Evolutionary conservation across 257 asterid species (phyloP).

Genomic region (Solanum chmielewskii): DNA sequence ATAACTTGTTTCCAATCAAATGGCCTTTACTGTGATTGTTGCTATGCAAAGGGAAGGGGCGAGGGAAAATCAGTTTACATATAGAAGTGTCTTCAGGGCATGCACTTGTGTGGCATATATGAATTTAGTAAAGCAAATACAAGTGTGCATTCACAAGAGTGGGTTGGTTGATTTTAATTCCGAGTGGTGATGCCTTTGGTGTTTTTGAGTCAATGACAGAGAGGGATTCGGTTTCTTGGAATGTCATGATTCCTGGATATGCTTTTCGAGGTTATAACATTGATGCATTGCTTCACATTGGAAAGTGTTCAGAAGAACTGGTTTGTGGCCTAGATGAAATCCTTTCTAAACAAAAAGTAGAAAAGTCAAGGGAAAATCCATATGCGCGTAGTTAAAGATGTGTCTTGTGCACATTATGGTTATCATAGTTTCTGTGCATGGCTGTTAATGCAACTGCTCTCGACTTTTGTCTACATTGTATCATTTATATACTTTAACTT

Average conservation of each 20-base stretch:
- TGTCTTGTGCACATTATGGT: too few relatives aligned
- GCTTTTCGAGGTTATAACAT: constrained; percentile 17
- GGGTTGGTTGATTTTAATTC: constrained; percentile 47
- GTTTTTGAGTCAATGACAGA: constrained; percentile 27
- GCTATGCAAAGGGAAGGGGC: too few relatives aligned
- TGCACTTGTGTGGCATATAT: constrained; percentile 28
- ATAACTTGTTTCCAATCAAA: too few relatives aligned
- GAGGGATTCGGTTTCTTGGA: constrained; percentile 55
- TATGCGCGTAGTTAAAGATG: too few relatives aligned
- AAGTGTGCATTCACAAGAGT: constrained; percentile 36
- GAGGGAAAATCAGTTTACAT: too few relatives aligned
- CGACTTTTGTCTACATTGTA: too few relatives aligned
- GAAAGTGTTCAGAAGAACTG: constrained; percentile 19
- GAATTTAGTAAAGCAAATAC: constrained; percentile 35
- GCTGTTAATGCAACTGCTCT: too few relatives aligned
- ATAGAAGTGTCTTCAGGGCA: constrained; percentile 36
- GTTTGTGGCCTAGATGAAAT: not conserved
- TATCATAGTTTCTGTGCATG: too few relatives aligned
- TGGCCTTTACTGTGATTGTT: too few relatives aligned
- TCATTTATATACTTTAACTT: too few relatives aligned
- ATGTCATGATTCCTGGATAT: constrained; percentile 42
- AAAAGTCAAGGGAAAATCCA: not conserved
- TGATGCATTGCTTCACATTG: constrained; percentile 29
- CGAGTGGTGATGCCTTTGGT: constrained; percentile 33
- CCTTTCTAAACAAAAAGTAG: not conserved